Percentiles rank a stretch among this genome's conserved stretches.
Conservation (phyloP, 768 basidiomycete species). For the Multifurca ochricompacta region DNA sequence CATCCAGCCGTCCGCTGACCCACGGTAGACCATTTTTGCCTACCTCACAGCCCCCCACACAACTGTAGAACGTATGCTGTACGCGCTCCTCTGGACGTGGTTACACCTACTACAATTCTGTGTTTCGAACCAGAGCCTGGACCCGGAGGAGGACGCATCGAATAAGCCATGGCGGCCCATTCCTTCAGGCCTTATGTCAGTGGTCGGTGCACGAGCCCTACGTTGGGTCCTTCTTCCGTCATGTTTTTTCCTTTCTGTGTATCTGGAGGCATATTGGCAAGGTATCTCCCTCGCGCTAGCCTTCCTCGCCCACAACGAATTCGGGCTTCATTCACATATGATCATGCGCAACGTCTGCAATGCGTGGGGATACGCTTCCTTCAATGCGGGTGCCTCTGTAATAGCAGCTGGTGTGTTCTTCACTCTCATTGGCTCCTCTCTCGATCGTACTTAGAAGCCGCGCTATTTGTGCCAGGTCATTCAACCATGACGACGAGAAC, state of each 20-base stretch:
- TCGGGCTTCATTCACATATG: slow-evolving; percentile 19
- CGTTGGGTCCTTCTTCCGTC: slow-evolving; percentile 23
- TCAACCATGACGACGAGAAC: background rate
- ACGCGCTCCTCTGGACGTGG: slow-evolving; percentile 24
- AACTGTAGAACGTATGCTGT: background rate
- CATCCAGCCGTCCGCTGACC: background rate
- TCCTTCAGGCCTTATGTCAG: slow-evolving; percentile 22
- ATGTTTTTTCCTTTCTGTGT: slow-evolving; percentile 18
- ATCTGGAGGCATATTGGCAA: slow-evolving; percentile 5
- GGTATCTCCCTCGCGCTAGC: slow-evolving; percentile 16
- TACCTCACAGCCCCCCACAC: slow-evolving; percentile 1
- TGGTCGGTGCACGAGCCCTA: slow-evolving; percentile 11
- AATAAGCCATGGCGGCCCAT: slow-evolving; percentile 26
- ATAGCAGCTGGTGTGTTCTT: background rate
- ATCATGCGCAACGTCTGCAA: slow-evolving; percentile 18
- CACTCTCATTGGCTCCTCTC: background rate
- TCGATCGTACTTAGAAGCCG: background rate
- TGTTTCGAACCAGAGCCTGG: slow-evolving; percentile 24
- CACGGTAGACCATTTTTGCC: slow-evolving; percentile 11
- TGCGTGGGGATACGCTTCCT: slow-evolving; percentile 18
- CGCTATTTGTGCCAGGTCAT: background rate
- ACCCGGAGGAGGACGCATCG: slow-evolving; percentile 23
- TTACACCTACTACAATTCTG: slow-evolving; percentile 28
- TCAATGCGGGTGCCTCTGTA: slow-evolving; percentile 24
- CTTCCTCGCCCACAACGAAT: slow-evolving; percentile 23